Evolutionary conservation across 768 basidiomycete species (phyloP).

Genomic region (Pleurotus cornucopiae): DNA sequence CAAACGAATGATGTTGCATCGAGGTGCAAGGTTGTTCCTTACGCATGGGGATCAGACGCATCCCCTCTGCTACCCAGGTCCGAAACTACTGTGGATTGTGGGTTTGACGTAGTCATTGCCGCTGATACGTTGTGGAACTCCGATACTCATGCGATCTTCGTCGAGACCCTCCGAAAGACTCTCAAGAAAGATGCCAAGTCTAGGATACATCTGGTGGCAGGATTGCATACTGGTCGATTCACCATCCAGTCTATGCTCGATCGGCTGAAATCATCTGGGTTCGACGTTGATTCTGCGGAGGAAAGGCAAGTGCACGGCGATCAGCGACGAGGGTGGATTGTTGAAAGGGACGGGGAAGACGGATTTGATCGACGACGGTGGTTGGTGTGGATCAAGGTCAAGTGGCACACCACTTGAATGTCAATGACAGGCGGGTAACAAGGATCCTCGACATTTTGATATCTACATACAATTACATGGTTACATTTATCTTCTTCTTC

Average conservation of each 20-base stretch:
- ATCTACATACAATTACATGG: constrained; percentile 5
- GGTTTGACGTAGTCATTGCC: constrained; percentile 65
- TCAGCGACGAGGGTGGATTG: constrained; percentile 44
- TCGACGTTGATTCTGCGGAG: constrained; percentile 38
- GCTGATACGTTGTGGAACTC: constrained; percentile 81
- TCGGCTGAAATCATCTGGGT: constrained; percentile 30
- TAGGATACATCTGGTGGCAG: constrained; percentile 64
- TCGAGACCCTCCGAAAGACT: constrained; percentile 45
- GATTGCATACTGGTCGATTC: constrained; percentile 74
- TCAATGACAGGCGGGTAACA: no score
- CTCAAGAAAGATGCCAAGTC: constrained; percentile 39
- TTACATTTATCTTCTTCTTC: no score
- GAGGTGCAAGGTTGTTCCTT: constrained; percentile 50
- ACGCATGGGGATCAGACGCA: constrained; percentile 63
- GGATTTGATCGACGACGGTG: constrained; percentile 67
- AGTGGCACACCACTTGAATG: constrained; percentile 29
- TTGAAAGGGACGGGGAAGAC: constrained; percentile 50
- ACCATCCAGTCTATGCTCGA: constrained; percentile 61
- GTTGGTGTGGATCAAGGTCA: constrained; percentile 65
- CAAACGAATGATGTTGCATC: constrained; percentile 40
- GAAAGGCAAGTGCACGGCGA: constrained; percentile 46
- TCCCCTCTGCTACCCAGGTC: constrained; percentile 16
- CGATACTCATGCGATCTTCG: constrained; percentile 49
- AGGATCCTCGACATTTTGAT: neutral
- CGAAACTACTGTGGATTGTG: neutral